Evolutionary conservation across 768 basidiomycete genomes (phyloP), one percentile per base, ranked within the genome.

Genomic region (Xanthoconium stramineum): DNA sequence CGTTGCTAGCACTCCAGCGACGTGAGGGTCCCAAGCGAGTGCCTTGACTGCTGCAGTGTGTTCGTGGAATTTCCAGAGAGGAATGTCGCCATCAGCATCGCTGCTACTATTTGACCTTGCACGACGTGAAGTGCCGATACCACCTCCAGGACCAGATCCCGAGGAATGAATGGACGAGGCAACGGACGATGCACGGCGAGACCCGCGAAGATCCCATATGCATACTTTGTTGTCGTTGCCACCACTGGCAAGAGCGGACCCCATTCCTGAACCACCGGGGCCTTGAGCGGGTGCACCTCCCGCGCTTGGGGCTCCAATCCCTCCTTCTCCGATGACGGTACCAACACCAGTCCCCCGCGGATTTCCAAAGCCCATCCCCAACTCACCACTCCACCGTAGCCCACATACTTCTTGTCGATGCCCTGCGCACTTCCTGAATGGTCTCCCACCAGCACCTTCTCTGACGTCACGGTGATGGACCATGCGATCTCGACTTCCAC

Each of bases 201-300:
- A 81, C 10, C 88, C 89, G 53, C 90, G 80, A 52, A 93, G 74
- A 68, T 98, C 94, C 92, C 95, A 99, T 51, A 99, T 94, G 64
- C 92, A 94, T 17, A 99, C 91, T 75, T 98, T 98, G 75, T 99
- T 99, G 73, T 99, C 96, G 69, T 99, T 99, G 0, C 96, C 96
- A 3, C 96, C 96, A 61, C 90, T 93, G 3, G 96, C 96, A 5
- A 99, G 81, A 32, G 79, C 79, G 9, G 85, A 85, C 7, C 70
- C 69, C 61, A 59, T 77, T 64, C 49, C 72, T 56, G 37, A 76
- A 20, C 69, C 62, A 53, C 69, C 61, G 2, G 68, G 64, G 44
- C 69, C 61, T 40, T 67, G 67, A 15, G 67, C 67, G 5, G 67
- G 57, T 17, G 55, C 65, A n/a, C 66, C 66, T 40, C 66, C 66